phyloP scores from a whole-genome alignment of 139 green algal genomes.

The Choricystis sp. region DNA sequence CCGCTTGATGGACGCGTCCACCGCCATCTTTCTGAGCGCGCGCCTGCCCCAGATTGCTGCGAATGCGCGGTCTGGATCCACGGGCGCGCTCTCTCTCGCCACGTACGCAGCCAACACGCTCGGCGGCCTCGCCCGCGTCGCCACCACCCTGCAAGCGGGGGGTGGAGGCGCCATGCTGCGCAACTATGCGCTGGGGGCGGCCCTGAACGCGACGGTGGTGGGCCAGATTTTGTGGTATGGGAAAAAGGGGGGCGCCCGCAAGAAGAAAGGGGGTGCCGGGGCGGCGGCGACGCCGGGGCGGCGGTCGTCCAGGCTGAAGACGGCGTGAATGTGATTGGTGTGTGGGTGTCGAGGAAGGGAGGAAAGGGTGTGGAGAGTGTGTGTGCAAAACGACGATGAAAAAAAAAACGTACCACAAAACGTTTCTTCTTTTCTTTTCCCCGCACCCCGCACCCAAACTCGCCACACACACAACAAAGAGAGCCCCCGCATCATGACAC shows the following conservation, averaged over 20 bases:
- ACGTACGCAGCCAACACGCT: slow-evolving; percentile 31
- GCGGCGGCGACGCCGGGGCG: no score
- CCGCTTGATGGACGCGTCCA: not conserved
- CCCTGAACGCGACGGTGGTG: slow-evolving; percentile 21
- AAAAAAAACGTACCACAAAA: no score
- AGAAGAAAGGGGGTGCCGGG: not conserved
- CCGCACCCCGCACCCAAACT: no score
- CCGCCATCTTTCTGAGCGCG: slow-evolving; percentile 26
- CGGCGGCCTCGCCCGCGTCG: slow-evolving; percentile 32
- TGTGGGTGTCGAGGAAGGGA: no score
- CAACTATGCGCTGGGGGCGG: slow-evolving; percentile 5
- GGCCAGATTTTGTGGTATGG: slow-evolving; percentile 27
- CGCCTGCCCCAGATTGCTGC: slow-evolving; percentile 39
- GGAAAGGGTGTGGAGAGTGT: no score
- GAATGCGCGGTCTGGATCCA: slow-evolving; percentile 14
- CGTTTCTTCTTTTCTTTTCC: no score
- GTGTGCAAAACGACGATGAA: no score
- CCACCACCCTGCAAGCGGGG: slow-evolving; percentile 35
- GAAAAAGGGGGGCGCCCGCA: slow-evolving; percentile 21
- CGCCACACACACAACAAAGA: no score
- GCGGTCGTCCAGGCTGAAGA: not conserved
- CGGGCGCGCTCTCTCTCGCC: slow-evolving; percentile 33
- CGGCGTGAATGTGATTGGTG: no score
- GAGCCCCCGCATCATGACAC: no score
- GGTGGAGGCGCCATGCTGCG: slow-evolving; percentile 36